Conservation (phyloP, 441 rosid genomes). For the Adansonia gregorii region DNA sequence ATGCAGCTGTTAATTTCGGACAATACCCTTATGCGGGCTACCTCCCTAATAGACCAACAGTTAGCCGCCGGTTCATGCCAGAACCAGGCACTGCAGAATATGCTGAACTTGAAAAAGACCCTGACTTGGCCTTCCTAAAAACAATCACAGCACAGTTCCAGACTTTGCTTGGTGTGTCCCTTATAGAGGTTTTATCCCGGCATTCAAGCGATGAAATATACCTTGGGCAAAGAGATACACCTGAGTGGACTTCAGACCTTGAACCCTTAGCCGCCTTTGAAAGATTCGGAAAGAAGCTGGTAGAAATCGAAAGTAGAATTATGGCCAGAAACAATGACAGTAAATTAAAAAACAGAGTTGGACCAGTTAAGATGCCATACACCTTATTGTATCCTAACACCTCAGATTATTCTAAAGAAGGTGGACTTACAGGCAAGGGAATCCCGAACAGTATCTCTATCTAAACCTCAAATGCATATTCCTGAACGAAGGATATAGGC, state of each 20-base stretch:
- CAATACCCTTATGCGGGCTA: constrained; percentile 93
- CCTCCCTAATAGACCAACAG: constrained; percentile 85
- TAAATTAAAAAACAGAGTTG: constrained; percentile 67
- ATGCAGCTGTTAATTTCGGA: constrained; percentile 91
- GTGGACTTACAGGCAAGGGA: constrained; percentile 81
- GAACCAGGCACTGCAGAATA: constrained; percentile 73
- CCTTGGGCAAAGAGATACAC: constrained; percentile 72
- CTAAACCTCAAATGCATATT: constrained; percentile 24
- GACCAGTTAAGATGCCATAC: constrained; percentile 80
- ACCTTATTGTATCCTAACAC: constrained; percentile 71
- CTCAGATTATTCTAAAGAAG: constrained; percentile 54
- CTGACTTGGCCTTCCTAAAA: constrained; percentile 61
- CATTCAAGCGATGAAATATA: constrained; percentile 80
- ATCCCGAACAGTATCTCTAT: constrained; percentile 87
- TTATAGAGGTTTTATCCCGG: constrained; percentile 74
- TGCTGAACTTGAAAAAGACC: constrained; percentile 51
- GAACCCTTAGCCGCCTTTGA: constrained; percentile 64
- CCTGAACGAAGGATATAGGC: not conserved
- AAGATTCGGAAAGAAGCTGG: constrained; percentile 53
- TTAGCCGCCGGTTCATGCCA: constrained; percentile 89
- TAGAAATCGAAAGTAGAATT: constrained; percentile 56
- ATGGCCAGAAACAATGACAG: constrained; percentile 55
- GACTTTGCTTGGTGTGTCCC: constrained; percentile 74
- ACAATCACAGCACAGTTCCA: constrained; percentile 80
- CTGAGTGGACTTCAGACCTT: constrained; percentile 68